A percentile compares a stretch with the other conserved stretches of the same genome.
These are phyloP conservation scores for Paradendryphiella salina DNA, from an alignment of 2,329 filamentous ascomycete species.

Conservation along the genomic window DNA sequence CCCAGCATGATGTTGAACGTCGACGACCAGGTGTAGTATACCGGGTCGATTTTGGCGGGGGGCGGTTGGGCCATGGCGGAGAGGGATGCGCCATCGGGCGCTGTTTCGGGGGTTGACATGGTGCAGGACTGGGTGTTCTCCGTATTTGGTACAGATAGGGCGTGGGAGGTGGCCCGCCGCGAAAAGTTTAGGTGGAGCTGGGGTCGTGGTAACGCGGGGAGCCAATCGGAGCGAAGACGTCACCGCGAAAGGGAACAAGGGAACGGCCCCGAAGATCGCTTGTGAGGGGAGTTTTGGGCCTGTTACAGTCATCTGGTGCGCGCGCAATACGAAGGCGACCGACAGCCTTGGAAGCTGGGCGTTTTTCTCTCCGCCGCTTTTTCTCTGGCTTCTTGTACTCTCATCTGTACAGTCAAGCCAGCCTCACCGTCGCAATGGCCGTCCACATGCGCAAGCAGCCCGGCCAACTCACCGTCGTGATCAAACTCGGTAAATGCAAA, in stretches of 20 bases:
- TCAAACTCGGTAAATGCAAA: constrained; percentile 72
- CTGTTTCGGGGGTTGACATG: constrained; percentile 36
- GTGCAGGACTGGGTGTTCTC: not conserved
- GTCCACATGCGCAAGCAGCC: constrained; percentile 58
- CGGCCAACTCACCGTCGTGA: constrained; percentile 70
- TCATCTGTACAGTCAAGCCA: not conserved
- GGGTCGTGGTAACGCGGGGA: constrained; percentile 16
- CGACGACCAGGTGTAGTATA: constrained; percentile 70
- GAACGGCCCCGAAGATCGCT: constrained; percentile 18
- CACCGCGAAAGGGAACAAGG: constrained; percentile 15
- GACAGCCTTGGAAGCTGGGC: not conserved
- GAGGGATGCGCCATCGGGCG: constrained; percentile 35
- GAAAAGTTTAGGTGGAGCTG: constrained; percentile 24
- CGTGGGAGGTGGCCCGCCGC: constrained; percentile 23
- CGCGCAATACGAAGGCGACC: not conserved
- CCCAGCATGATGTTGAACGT: constrained; percentile 82
- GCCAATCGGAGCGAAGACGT: constrained; percentile 30
- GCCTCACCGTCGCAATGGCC: constrained; percentile 26
- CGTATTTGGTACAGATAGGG: constrained; percentile 9
- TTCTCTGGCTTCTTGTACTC: not conserved
- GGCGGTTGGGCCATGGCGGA: constrained; percentile 24
- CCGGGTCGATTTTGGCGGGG: constrained; percentile 35
- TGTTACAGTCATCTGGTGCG: constrained; percentile 23
- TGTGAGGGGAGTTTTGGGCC: constrained; percentile 16
- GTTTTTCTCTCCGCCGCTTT: not conserved